phyloP scores from a whole-genome alignment of 257 asterid genomes.

The Avicennia marina region DNA sequence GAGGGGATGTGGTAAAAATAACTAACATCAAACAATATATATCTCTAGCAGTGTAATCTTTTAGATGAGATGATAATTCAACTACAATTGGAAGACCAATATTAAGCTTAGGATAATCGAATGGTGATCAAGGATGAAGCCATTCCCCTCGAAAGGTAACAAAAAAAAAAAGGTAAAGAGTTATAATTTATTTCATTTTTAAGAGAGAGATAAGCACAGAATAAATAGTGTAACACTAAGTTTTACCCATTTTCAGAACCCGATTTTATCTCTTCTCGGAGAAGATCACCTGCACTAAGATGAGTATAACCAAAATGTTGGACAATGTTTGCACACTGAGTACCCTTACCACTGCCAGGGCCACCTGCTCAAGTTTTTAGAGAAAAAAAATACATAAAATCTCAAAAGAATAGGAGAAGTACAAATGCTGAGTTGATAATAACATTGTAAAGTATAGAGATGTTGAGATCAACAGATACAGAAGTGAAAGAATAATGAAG shows the following conservation, averaged over 20 bases:
- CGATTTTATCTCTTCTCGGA: conserved; percentile 73
- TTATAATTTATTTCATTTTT: neutral
- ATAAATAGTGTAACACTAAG: conserved; percentile 8
- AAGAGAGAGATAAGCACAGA: neutral
- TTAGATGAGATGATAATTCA: too few relatives aligned
- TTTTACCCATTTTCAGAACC: conserved; percentile 57
- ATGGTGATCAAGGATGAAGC: too few relatives aligned
- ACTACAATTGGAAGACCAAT: too few relatives aligned
- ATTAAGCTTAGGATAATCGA: too few relatives aligned
- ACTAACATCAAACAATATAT: too few relatives aligned
- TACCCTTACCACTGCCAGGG: conserved; percentile 98
- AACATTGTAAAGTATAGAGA: too few relatives aligned
- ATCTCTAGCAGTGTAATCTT: too few relatives aligned
- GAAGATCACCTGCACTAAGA: conserved; percentile 97
- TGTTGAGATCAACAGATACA: too few relatives aligned
- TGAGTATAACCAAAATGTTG: conserved; percentile 76
- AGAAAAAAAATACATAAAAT: conserved; percentile 1
- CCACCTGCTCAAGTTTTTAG: conserved; percentile 60
- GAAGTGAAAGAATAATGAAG: neutral
- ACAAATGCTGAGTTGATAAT: too few relatives aligned
- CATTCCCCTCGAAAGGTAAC: too few relatives aligned
- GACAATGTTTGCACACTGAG: conserved; percentile 83
- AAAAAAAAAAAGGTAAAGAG: too few relatives aligned
- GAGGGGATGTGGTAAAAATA: too few relatives aligned
- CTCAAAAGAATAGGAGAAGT: neutral